phyloP scores from a whole-genome alignment of 805 yeast species.

The Myxozyma udenii region DNA sequence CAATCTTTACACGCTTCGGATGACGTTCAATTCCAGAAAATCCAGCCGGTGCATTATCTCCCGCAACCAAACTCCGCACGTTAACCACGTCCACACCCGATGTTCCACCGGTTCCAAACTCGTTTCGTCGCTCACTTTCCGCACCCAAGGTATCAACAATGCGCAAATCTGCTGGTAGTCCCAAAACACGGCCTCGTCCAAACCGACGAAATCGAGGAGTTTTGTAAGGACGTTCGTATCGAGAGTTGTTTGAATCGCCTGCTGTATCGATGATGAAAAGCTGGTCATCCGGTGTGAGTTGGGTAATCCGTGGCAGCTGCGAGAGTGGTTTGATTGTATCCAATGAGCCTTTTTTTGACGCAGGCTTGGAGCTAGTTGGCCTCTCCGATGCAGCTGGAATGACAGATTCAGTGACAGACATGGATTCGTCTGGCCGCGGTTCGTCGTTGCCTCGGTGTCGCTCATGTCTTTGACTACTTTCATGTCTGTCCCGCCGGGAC shows the following conservation, averaged over 20 bases:
- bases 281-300: constrained; percentile 5
- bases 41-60: not conserved
- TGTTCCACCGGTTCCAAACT: not conserved
- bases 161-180: constrained; percentile 7
- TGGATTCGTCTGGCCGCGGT: too few species aligned
- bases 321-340: not conserved
- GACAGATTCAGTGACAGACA: too few species aligned
- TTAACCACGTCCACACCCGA: not conserved
- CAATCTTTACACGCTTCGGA: not conserved
- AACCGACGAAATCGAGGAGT: constrained; percentile 13
- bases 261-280: constrained; percentile 12
- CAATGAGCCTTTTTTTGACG: too few species aligned
- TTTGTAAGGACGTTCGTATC: constrained; percentile 10
- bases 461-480: not conserved
- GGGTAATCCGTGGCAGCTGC: not conserved
- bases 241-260: constrained; percentile 7
- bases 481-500: not conserved
- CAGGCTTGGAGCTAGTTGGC: too few species aligned
- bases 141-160: not conserved
- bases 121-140: not conserved
- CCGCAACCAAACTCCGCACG: not conserved
- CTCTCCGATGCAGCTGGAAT: too few species aligned
- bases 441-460: too few species aligned
- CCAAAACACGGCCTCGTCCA: constrained; percentile 20
- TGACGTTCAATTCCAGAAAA: not conserved